Conservation (phyloP, 1,284 basidiomycete species). For the Puccinia horiana region DNA sequence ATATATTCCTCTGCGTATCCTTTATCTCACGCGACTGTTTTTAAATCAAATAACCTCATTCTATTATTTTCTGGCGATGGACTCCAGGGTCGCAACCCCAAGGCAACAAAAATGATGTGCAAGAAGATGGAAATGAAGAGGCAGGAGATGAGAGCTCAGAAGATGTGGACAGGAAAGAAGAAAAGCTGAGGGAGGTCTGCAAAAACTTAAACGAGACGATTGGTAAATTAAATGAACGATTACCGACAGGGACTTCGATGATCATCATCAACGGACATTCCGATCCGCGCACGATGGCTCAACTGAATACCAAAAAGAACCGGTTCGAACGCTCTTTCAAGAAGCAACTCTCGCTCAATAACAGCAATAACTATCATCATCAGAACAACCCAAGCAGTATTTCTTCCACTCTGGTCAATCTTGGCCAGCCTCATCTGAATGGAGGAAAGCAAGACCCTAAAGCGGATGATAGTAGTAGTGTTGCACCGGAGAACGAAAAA, state of each 20-base stretch:
- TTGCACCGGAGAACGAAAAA: neutral
- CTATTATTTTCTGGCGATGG: constrained; percentile 25
- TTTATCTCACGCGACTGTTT: constrained; percentile 28
- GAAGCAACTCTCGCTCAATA: neutral
- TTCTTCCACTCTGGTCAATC: constrained; percentile 3
- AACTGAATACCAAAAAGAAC: constrained; percentile 23
- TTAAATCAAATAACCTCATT: neutral
- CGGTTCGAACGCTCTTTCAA: constrained; percentile 27
- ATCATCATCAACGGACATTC: constrained; percentile 82
- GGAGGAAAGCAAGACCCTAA: neutral
- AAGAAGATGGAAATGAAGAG: neutral
- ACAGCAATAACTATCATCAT: neutral
- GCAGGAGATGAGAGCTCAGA: neutral
- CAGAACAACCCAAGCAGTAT: constrained; percentile 5
- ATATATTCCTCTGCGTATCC: constrained; percentile 47
- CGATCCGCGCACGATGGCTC: constrained; percentile 66
- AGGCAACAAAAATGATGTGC: neutral
- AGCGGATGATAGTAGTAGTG: neutral
- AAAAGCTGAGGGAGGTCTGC: neutral
- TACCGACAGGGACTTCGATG: constrained; percentile 67
- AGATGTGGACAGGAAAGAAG: neutral
- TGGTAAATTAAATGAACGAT: constrained; percentile 2
- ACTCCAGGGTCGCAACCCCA: constrained; percentile 54
- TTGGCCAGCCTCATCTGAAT: neutral
- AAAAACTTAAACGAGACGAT: constrained; percentile 11